phyloP scores from a whole-genome alignment of 139 green algal species.

The Ostreobium quekettii region DNA sequence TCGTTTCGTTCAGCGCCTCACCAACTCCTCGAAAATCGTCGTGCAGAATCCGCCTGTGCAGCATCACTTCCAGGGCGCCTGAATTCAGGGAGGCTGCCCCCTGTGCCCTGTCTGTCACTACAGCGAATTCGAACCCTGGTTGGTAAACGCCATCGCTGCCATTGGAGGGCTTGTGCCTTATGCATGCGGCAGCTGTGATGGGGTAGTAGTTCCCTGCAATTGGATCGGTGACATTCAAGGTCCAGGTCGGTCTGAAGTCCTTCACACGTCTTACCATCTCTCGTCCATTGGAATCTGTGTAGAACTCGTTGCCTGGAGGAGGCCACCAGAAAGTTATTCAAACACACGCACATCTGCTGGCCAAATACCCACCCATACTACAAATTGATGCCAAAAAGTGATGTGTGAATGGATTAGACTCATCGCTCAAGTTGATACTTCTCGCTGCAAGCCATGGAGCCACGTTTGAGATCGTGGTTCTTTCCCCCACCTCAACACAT shows the following conservation, averaged over 20 bases:
- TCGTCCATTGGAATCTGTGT: conserved; percentile 64
- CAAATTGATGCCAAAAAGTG: no score
- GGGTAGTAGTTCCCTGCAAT: conserved; percentile 71
- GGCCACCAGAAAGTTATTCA: no score
- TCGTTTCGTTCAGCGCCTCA: conserved; percentile 66
- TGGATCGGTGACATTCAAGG: conserved; percentile 43
- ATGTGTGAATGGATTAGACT: no score
- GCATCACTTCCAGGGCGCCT: conserved; percentile 37
- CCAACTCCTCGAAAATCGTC: conserved; percentile 61
- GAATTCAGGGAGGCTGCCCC: conserved; percentile 32
- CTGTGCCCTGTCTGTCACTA: conserved; percentile 59
- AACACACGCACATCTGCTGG: no score
- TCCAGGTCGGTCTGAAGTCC: conserved; percentile 49
- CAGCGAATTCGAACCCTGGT: conserved; percentile 22
- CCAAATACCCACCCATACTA: no score
- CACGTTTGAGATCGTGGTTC: no score
- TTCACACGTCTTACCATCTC: conserved; percentile 46
- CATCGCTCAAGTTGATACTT: no score
- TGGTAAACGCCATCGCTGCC: no score
- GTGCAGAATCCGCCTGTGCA: conserved; percentile 29
- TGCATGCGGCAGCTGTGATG: conserved; percentile 45
- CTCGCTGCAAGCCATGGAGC: no score
- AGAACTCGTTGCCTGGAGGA: conserved; percentile 33
- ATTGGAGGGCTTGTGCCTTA: no score
- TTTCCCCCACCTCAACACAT: no score